Conservation (phyloP, 805 yeast species). For the Yarrowia sp. region DNA sequence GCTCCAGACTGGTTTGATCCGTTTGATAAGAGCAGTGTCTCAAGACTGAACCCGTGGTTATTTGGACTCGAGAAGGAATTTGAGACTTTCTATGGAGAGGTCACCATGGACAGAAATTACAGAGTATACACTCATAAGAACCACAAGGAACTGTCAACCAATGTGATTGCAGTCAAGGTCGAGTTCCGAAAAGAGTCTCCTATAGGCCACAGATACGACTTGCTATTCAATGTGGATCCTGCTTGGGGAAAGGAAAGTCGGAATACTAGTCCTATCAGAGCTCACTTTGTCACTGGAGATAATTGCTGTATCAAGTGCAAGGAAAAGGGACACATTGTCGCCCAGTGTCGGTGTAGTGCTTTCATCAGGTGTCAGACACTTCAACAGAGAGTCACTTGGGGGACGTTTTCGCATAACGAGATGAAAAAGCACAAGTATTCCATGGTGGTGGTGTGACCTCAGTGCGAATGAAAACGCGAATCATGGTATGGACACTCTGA, state of each 20-base stretch:
- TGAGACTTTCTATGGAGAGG: conserved; percentile 3
- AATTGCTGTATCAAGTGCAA: conserved; percentile 32
- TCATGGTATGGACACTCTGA: too few species aligned
- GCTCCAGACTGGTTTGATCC: conserved; percentile 31
- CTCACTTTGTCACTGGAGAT: conserved; percentile 24
- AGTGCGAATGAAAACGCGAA: too few species aligned
- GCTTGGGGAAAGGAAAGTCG: conserved; percentile 18
- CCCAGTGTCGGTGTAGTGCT: conserved; percentile 1
- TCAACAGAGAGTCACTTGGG: conserved; percentile 10
- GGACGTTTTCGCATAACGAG: not conserved
- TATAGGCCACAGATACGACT: not conserved
- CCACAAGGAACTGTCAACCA: conserved; percentile 8
- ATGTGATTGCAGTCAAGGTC: conserved; percentile 24
- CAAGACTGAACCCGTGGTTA: conserved; percentile 3
- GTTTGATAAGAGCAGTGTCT: not conserved
- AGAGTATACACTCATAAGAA: conserved; percentile 13
- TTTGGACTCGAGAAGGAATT: conserved; percentile 24
- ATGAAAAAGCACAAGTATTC: conserved; percentile 15
- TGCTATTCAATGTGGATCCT: conserved; percentile 8
- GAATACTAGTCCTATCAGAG: conserved; percentile 2
- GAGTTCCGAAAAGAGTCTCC: not conserved
- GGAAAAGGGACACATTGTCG: conserved; percentile 18
- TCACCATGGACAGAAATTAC: conserved; percentile 13
- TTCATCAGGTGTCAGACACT: conserved; percentile 2
- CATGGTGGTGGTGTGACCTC: not conserved